Evolutionary conservation across 169 alveolate species (phyloP).

Genomic region (Plasmodium vinckei): DNA sequence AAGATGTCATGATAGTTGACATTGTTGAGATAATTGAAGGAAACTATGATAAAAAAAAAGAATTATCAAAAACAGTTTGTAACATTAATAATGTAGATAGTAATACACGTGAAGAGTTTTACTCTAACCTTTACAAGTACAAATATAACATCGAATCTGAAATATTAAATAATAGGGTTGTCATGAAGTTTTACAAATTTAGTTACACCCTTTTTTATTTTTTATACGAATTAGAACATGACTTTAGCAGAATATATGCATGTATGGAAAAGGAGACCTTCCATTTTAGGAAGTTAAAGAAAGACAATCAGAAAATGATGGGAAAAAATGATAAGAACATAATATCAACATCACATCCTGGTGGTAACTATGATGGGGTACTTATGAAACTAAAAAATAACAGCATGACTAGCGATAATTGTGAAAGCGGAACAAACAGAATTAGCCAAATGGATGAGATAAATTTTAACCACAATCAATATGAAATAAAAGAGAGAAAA

Average conservation of each 20-base stretch:
- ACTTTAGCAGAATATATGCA: conserved; percentile 49
- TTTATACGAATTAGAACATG: conserved; percentile 59
- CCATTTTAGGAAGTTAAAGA: not conserved
- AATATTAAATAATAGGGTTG: conserved; percentile 43
- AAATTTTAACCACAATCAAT: not conserved
- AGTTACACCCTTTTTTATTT: conserved; percentile 68
- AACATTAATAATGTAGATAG: no score
- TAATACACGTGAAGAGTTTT: not conserved
- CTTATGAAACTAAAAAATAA: not conserved
- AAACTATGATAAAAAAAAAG: not conserved
- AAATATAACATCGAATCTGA: conserved; percentile 23
- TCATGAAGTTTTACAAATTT: conserved; percentile 66
- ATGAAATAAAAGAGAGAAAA: not conserved
- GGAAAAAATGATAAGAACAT: not conserved
- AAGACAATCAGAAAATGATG: not conserved
- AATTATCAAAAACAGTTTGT: no score
- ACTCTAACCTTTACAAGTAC: not conserved
- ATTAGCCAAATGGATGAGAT: not conserved
- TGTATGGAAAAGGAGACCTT: conserved; percentile 61
- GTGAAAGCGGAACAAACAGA: not conserved
- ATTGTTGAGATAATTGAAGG: not conserved
- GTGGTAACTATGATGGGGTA: not conserved
- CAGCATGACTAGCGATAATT: not conserved
- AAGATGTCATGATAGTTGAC: conserved; percentile 22
- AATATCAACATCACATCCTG: not conserved